These are phyloP conservation scores for Calocybe cyanea DNA, from an alignment of 768 basidiomycete species.

Conservation along the genomic window DNA sequence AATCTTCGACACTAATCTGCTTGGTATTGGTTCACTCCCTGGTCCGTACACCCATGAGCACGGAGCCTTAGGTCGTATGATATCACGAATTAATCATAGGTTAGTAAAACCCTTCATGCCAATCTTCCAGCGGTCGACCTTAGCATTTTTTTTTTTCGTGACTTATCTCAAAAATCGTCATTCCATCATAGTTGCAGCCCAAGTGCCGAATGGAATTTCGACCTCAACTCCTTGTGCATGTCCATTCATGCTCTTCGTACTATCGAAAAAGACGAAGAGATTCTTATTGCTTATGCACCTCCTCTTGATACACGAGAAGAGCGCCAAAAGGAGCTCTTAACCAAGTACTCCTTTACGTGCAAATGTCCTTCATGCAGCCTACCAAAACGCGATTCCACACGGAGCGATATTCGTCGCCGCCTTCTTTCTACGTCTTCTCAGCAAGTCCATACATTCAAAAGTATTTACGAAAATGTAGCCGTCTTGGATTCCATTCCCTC, in stretches of 20 bases:
- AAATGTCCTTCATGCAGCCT: neutral
- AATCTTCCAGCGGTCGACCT: no score
- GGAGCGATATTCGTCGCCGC: neutral
- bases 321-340: no score
- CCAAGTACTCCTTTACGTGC: neutral
- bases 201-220: neutral
- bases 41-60: neutral
- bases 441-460: no score
- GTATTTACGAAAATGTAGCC: neutral
- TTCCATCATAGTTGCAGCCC: neutral
- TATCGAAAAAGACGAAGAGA: conserved; percentile 2
- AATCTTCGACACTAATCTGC: neutral
- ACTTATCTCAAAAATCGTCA: no score
- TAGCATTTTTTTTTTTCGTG: no score
- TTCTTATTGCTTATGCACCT: neutral
- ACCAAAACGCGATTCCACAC: neutral
- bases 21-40: neutral
- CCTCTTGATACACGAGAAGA: neutral
- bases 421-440: neutral
- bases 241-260: conserved; percentile 2
- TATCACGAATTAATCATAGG: neutral
- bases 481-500: neutral
- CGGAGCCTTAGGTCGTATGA: neutral
- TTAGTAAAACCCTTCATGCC: no score
- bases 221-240: neutral